Conservation (phyloP, 129 eudicot genomes). For the Tagetes erecta region DNA sequence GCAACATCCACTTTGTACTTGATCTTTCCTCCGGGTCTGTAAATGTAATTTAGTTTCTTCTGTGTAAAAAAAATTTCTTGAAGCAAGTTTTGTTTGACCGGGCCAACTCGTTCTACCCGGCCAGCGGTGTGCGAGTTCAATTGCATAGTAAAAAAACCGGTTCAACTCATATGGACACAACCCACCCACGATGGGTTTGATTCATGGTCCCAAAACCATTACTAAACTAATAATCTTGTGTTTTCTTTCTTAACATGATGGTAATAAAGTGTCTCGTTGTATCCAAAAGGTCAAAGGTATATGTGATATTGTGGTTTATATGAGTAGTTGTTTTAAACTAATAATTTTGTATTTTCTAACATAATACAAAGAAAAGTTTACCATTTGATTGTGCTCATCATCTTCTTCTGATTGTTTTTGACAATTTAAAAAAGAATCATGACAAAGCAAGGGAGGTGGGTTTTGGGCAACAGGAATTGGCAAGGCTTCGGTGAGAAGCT, state of each 20-base stretch:
- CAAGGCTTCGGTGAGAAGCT: constrained; percentile 22
- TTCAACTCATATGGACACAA: neutral
- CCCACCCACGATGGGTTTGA: neutral
- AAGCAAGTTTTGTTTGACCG: neutral
- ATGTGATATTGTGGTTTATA: too few species aligned
- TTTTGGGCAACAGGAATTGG: constrained; percentile 4
- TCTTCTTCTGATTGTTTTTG: neutral
- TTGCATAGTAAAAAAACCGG: neutral
- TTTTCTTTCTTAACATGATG: neutral
- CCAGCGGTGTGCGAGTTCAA: neutral
- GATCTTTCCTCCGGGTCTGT: too few species aligned
- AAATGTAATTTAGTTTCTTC: neutral
- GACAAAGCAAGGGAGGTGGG: neutral
- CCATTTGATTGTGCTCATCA: neutral
- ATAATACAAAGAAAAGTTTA: neutral
- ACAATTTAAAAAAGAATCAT: constrained; percentile 7
- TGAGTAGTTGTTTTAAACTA: too few species aligned
- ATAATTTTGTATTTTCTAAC: neutral
- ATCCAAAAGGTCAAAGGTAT: too few species aligned
- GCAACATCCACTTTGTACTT: too few species aligned
- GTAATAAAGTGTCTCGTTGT: too few species aligned
- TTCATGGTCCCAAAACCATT: neutral
- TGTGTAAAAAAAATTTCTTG: neutral
- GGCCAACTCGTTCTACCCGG: neutral
- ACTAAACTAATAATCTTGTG: too few species aligned